Percentiles rank a stretch among this genome's conserved stretches.
phyloP scores from a whole-genome alignment of 2,329 filamentous ascomycete species.

The Colletotrichum sp. region DNA sequence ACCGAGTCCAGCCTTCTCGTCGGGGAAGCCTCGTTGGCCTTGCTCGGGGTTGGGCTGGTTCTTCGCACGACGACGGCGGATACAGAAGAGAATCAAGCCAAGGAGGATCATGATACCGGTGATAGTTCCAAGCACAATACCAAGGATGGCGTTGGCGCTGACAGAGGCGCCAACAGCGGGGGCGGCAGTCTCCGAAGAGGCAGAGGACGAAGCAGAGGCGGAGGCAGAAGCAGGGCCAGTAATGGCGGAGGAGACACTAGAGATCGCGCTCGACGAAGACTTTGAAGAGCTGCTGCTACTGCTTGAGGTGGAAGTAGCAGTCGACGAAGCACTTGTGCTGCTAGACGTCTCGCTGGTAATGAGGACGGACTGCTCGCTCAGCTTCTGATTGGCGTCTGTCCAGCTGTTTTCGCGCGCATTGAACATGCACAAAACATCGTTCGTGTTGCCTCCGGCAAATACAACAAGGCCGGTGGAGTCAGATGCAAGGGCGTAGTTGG shows the following conservation, averaged over 20 bases:
- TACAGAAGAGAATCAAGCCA: slow-evolving; percentile 72
- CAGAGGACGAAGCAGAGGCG: slow-evolving; percentile 26
- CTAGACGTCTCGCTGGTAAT: slow-evolving; percentile 30
- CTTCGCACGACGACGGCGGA: slow-evolving; percentile 63
- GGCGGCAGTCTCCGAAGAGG: slow-evolving; percentile 10
- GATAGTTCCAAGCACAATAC: slow-evolving; percentile 82
- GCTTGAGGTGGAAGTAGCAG: slow-evolving; percentile 31
- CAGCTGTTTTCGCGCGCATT: slow-evolving; percentile 77
- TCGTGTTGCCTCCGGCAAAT: slow-evolving; percentile 54
- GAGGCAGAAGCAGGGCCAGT: slow-evolving; percentile 31
- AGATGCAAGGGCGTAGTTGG: slow-evolving; percentile 75
- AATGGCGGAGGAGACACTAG: slow-evolving; percentile 23
- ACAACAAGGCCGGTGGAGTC: slow-evolving; percentile 72
- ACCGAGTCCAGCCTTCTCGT: slow-evolving; percentile 63
- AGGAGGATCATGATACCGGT: slow-evolving; percentile 75
- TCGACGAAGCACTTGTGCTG: slow-evolving; percentile 31
- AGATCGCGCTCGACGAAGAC: slow-evolving; percentile 18
- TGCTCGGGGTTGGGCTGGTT: slow-evolving; percentile 56
- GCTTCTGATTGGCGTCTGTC: slow-evolving; percentile 72
- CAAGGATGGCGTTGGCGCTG: slow-evolving; percentile 67
- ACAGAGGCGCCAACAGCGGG: slow-evolving; percentile 25
- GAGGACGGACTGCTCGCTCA: slow-evolving; percentile 54
- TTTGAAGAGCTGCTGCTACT: slow-evolving; percentile 27
- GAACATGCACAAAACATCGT: slow-evolving; percentile 78
- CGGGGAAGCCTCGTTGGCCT: slow-evolving; percentile 45